phyloP scores from a whole-genome alignment of 768 basidiomycete genomes.

The Glaciozyma antarctica region DNA sequence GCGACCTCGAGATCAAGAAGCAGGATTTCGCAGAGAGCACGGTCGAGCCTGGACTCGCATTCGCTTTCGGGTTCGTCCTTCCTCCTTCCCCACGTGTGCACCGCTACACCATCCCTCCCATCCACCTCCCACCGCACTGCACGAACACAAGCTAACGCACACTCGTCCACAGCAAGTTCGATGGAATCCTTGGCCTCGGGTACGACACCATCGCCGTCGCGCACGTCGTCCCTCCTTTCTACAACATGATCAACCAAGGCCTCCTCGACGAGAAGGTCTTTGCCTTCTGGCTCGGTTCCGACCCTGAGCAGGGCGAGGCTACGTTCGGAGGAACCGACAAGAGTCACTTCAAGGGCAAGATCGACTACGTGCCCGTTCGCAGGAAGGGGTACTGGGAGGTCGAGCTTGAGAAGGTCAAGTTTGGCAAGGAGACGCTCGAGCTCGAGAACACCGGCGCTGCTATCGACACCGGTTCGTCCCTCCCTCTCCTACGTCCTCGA shows the following conservation, averaged over 20 bases:
- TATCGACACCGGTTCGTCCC: constrained; percentile 36
- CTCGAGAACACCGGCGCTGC: constrained; percentile 65
- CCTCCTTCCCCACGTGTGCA: neutral
- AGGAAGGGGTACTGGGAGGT: constrained; percentile 83
- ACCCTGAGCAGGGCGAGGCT: constrained; percentile 61
- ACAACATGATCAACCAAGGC: constrained; percentile 73
- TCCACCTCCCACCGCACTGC: neutral
- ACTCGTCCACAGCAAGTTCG: constrained; percentile 53
- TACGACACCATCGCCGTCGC: constrained; percentile 96
- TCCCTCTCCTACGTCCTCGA: constrained; percentile 32
- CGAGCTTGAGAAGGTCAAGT: constrained; percentile 72
- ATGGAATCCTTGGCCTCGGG: constrained; percentile 86
- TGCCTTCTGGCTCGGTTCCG: constrained; percentile 74
- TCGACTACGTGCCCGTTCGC: constrained; percentile 79
- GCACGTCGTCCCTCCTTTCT: constrained; percentile 84
- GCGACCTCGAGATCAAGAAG: constrained; percentile 61
- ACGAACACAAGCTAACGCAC: neutral
- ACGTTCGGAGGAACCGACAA: constrained; percentile 83
- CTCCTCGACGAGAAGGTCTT: constrained; percentile 80
- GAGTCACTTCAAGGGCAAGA: constrained; percentile 63
- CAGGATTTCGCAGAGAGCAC: constrained; percentile 93
- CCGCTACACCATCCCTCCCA: neutral
- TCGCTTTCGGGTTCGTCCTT: constrained; percentile 43
- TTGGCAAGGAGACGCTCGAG: constrained; percentile 79
- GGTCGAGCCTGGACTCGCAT: constrained; percentile 91